Evolutionary conservation across 352 stramenopile genomes (phyloP).

Genomic region (Phytopythium sindhum): DNA sequence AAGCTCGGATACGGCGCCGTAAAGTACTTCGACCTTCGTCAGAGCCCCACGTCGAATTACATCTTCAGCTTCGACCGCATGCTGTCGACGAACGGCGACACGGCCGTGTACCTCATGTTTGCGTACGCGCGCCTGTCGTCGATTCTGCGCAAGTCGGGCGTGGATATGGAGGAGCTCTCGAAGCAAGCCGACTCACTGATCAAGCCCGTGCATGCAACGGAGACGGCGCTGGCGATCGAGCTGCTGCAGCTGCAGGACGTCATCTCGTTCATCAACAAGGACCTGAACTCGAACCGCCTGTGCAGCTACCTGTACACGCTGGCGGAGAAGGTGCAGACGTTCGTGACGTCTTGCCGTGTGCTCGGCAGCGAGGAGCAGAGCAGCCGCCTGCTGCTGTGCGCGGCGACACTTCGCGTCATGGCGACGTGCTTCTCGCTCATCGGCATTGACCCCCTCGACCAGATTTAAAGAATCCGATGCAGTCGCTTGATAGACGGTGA

Average conservation of each 20-base stretch:
- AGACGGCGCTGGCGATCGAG: conserved; percentile 92
- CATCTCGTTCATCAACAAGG: conserved; percentile 91
- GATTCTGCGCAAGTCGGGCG: conserved; percentile 94
- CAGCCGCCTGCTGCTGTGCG: conserved; percentile 95
- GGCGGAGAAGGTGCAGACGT: conserved; percentile 95
- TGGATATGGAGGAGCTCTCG: conserved; percentile 75
- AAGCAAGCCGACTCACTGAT: conserved; percentile 49
- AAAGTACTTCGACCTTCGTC: conserved; percentile 99
- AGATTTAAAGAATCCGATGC: conserved; percentile 72
- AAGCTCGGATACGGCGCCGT: conserved; percentile 98
- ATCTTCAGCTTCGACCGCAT: conserved; percentile 99
- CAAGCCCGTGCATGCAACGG: conserved; percentile 74
- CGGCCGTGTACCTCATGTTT: conserved; percentile 99
- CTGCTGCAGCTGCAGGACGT: conserved; percentile 96
- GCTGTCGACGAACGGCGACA: conserved; percentile 99
- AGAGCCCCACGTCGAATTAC: conserved; percentile 98
- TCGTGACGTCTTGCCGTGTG: conserved; percentile 98
- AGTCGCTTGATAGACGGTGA: not conserved
- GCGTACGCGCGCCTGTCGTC: conserved; percentile 96
- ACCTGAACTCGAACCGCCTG: conserved; percentile 97
- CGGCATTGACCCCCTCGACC: conserved; percentile 91
- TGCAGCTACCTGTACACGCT: conserved; percentile 98
- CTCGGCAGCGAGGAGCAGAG: conserved; percentile 93
- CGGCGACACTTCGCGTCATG: conserved; percentile 96
- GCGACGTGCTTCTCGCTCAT: conserved; percentile 90